Evolutionary conservation across 495 filamentous ascomycete species (phyloP).

Genomic region (Penicillium silybi): DNA sequence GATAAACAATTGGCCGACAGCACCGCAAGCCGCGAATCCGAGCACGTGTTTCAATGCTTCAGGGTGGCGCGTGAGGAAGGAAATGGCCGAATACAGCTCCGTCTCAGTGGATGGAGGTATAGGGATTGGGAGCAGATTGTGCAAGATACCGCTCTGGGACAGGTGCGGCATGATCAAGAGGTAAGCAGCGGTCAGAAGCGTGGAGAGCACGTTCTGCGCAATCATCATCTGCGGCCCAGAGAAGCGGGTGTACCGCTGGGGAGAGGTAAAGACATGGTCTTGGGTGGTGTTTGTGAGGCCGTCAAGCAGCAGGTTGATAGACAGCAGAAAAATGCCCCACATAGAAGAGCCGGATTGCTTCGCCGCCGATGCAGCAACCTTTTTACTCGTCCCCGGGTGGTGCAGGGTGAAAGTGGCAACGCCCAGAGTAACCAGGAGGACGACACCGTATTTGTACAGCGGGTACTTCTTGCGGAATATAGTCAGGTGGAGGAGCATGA

Average conservation of each 20-base stretch:
- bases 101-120: slow-evolving; percentile 50
- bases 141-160: slow-evolving; percentile 58
- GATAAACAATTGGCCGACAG: slow-evolving; percentile 93
- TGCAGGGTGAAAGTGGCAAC: slow-evolving; percentile 93
- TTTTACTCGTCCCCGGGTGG: slow-evolving; percentile 69
- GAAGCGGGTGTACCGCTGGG: slow-evolving; percentile 61
- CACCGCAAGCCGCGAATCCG: slow-evolving; percentile 88
- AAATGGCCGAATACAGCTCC: slow-evolving; percentile 74
- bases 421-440: slow-evolving; percentile 81
- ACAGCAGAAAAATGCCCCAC: slow-evolving; percentile 80
- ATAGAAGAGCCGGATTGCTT: slow-evolving; percentile 51
- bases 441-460: slow-evolving; percentile 93
- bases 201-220: slow-evolving; percentile 86
- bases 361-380: slow-evolving; percentile 48
- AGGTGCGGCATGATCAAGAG: slow-evolving; percentile 76
- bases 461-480: slow-evolving; percentile 89
- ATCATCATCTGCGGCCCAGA: slow-evolving; percentile 98
- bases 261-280: slow-evolving; percentile 81
- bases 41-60: slow-evolving; percentile 78
- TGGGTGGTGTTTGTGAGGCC: slow-evolving; percentile 95
- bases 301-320: slow-evolving; percentile 92
- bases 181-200: slow-evolving; percentile 67
- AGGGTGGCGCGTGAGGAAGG: slow-evolving; percentile 74
- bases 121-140: slow-evolving; percentile 62
- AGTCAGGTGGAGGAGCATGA: slow-evolving; percentile 94